Conservation (phyloP, 441 rosid species). For the Croton laevigatus region DNA sequence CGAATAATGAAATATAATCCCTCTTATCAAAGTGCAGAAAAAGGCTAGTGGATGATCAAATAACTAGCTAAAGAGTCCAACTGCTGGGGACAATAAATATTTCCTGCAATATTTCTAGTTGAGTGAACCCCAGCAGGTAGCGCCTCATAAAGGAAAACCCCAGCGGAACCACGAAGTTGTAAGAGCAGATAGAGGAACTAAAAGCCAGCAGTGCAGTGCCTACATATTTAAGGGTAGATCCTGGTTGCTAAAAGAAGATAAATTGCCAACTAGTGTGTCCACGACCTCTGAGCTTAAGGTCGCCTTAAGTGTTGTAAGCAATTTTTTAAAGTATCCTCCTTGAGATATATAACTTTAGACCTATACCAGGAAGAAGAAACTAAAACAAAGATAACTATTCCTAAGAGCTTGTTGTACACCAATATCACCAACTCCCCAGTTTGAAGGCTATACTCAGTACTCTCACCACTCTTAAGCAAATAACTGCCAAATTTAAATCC, state of each 20-base stretch:
- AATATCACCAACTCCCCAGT: not conserved
- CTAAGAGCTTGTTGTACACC: not conserved
- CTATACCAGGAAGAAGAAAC: not conserved
- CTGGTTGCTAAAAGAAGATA: not conserved
- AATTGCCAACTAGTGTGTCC: not conserved
- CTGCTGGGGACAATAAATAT: not conserved
- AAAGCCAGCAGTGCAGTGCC: not conserved
- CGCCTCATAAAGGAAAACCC: slow-evolving; percentile 2
- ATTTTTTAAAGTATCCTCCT: not conserved
- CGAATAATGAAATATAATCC: not conserved
- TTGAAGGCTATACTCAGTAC: not conserved
- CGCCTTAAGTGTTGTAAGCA: not conserved
- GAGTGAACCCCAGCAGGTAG: no score
- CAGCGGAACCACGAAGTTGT: slow-evolving; percentile 8
- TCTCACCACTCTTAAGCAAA: not conserved
- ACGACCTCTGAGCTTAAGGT: slow-evolving; percentile 2
- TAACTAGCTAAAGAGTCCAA: not conserved
- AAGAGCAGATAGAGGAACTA: not conserved
- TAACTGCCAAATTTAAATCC: not conserved
- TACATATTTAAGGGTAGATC: not conserved
- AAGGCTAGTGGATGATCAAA: not conserved
- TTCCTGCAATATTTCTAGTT: not conserved
- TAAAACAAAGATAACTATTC: slow-evolving; percentile 12
- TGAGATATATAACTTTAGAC: not conserved
- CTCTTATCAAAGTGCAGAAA: not conserved